phyloP scores from a whole-genome alignment of 352 stramenopile genomes.

The Aphanomyces stellatus region DNA sequence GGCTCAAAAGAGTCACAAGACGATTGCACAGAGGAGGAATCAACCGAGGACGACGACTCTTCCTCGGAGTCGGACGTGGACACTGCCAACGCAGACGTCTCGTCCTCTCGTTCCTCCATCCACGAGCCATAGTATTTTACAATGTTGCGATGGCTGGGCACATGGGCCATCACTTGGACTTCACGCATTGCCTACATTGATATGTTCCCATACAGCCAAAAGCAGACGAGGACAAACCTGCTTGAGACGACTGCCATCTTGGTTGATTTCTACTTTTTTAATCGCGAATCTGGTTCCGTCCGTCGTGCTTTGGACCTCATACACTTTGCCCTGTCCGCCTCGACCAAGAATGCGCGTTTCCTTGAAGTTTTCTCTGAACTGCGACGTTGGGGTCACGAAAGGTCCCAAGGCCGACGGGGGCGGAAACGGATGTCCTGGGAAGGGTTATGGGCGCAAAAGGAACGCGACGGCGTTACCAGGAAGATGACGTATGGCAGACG shows the following conservation, averaged over 20 bases:
- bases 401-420: background rate
- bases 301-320: slow-evolving; percentile 61
- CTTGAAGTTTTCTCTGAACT: slow-evolving; percentile 71
- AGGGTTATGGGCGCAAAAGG: background rate
- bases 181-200: slow-evolving; percentile 63
- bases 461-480: too few relatives aligned
- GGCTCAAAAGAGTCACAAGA: background rate
- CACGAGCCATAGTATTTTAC: slow-evolving; percentile 75
- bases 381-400: slow-evolving; percentile 22
- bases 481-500: too few relatives aligned
- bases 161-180: slow-evolving; percentile 64
- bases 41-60: slow-evolving; percentile 45
- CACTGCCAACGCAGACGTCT: slow-evolving; percentile 20
- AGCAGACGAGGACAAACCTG: slow-evolving; percentile 25
- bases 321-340: slow-evolving; percentile 65
- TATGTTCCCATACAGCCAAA: too few relatives aligned
- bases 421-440: background rate
- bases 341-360: slow-evolving; percentile 48
- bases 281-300: slow-evolving; percentile 67
- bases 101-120: slow-evolving; percentile 50
- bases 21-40: slow-evolving; percentile 30
- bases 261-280: slow-evolving; percentile 61
- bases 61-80: slow-evolving; percentile 16
- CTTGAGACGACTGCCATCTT: slow-evolving; percentile 18
- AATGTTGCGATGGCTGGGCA: slow-evolving; percentile 60